A percentile compares a stretch with the other conserved stretches of the same genome.
phyloP scores from a whole-genome alignment of 2,329 filamentous ascomycete species.

The Verticillium isaacii region DNA sequence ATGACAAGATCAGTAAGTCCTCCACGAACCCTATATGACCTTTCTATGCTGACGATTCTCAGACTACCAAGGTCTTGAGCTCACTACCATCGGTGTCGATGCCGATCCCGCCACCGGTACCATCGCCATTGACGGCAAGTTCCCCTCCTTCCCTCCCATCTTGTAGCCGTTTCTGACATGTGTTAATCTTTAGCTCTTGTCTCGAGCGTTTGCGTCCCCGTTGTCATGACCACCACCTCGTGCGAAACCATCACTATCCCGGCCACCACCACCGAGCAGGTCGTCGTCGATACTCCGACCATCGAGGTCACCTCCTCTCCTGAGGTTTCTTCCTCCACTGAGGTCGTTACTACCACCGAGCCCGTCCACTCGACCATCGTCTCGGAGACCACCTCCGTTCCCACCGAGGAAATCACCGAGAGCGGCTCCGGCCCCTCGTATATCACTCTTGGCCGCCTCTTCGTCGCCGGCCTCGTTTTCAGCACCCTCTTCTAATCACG shows the following conservation, averaged over 20 bases:
- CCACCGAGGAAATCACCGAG: neutral
- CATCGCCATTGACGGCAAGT: neutral
- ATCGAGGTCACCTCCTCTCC: neutral
- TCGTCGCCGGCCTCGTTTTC: neutral
- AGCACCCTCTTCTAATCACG: neutral
- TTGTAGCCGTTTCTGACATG: neutral
- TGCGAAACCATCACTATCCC: neutral
- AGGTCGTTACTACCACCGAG: neutral
- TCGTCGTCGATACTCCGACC: neutral
- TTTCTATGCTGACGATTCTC: neutral
- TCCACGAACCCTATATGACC: neutral
- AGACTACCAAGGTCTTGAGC: neutral
- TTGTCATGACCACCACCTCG: neutral
- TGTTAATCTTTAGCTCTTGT: neutral
- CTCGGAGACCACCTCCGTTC: neutral
- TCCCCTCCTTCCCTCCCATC: neutral
- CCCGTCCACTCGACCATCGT: neutral
- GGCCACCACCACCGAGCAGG: neutral
- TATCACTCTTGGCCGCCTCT: neutral
- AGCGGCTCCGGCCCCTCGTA: neutral
- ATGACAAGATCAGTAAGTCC: neutral
- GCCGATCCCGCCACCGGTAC: neutral
- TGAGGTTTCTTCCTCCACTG: neutral
- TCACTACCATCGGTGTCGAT: neutral
- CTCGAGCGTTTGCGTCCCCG: neutral